A percentile compares a stretch with the other conserved stretches of the same genome.
Conservation (phyloP, 2,329 filamentous ascomycete species). For the Ascochyta koolunga region DNA sequence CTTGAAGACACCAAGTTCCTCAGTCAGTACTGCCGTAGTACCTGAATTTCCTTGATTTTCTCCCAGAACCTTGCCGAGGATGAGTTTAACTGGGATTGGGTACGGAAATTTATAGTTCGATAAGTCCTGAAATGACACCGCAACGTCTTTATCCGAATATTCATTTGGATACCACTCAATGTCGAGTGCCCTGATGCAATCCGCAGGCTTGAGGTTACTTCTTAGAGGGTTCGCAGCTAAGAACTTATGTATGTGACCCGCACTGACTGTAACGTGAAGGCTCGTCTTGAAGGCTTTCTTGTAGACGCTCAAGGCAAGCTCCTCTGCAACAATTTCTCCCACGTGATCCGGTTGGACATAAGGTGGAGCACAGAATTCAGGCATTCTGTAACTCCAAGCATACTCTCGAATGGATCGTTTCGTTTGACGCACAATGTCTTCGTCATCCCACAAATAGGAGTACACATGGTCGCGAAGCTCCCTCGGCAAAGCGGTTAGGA, state of each 20-base stretch:
- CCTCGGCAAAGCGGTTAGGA: constrained; percentile 6
- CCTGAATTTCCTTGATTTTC: background rate
- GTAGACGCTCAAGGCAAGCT: constrained; percentile 10
- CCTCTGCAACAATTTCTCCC: constrained; percentile 6
- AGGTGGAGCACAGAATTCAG: constrained; percentile 11
- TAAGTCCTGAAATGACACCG: background rate
- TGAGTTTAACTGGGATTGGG: constrained; percentile 3
- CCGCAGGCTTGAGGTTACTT: constrained; percentile 5
- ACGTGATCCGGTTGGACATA: constrained; percentile 12
- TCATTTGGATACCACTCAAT: constrained; percentile 14
- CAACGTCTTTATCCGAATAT: constrained; percentile 8
- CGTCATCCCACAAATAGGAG: constrained; percentile 11
- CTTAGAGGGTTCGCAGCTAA: constrained; percentile 8
- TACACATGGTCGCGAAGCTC: constrained; percentile 16
- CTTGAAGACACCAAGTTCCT: constrained; percentile 1
- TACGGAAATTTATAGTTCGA: background rate
- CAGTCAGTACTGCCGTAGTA: background rate
- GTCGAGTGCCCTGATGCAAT: constrained; percentile 2
- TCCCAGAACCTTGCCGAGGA: constrained; percentile 2
- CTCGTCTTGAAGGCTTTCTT: constrained; percentile 10
- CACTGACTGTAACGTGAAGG: constrained; percentile 11
- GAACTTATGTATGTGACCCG: constrained; percentile 10
- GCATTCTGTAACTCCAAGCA: constrained; percentile 14
- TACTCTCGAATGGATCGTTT: constrained; percentile 13
- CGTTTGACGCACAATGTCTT: constrained; percentile 14